Evolutionary conservation across 352 stramenopile genomes (phyloP), one percentile per base, ranked within the genome.

Genomic region (Phytophthora pini): DNA sequence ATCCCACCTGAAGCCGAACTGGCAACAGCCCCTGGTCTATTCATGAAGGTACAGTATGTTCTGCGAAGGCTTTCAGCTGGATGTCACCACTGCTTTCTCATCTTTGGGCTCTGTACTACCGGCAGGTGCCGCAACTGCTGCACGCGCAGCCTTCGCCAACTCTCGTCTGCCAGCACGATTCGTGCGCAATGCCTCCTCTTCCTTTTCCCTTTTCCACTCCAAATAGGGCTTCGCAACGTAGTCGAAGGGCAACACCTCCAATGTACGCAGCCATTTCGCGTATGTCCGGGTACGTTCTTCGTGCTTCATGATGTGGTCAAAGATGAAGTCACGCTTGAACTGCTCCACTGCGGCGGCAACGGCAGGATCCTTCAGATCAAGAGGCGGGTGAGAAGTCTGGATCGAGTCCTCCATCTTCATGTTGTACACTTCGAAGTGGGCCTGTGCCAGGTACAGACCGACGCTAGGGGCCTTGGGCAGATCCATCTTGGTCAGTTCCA

Each of bases 351-450:
- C 62, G 3, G 61, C 67, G 7, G 71, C 69, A 36, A 94, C 80
- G 0, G 56, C 59, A 7, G 77, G 52, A 20, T 94, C 82, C 7
- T 80, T 78, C 22, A 95, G 69, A 52, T 88, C 74, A 17, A 94
- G 75, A 27, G 77, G 72, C n/a, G 81, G 83, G 34, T 94, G 86
- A 17, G 76, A 79, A 2, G 78, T 82, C 67, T 92, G 80, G 36
- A 90, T 86, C 34, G 76, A 76, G 45, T 93, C 84, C 15, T 65
- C 59, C 60, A 94, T 80, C 53, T 90, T 89, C 56, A 79, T 72
- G 72, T 94, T 96, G 77, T 96, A 94, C 47, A 93, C 81, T 20
- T 94, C 84, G 45, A 96, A 96, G 56, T 94, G 86, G 13, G 87
- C 87, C 70, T 94, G 82, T 20, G 87, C 87, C 31, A 96, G 69